These are phyloP conservation scores for Grigorovia jiainica DNA, from an alignment of 805 yeast genomes.

Conservation along the genomic window DNA sequence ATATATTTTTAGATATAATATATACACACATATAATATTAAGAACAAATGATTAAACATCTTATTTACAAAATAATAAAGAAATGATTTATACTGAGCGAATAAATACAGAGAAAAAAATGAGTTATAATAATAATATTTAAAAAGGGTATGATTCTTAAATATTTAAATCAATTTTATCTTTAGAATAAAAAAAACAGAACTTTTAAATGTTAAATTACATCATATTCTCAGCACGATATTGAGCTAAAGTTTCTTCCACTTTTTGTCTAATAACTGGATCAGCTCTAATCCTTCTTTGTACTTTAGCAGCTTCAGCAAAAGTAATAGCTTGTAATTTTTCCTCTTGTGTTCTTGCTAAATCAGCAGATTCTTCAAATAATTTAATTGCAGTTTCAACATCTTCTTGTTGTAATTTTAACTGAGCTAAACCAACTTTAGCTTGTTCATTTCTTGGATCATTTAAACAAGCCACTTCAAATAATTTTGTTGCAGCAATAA, in stretches of 20 bases:
- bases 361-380: slow-evolving; percentile 75
- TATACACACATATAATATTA: background rate
- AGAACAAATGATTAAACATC: background rate
- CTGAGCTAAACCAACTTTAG: slow-evolving; percentile 87
- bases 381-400: slow-evolving; percentile 67
- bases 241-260: slow-evolving; percentile 47
- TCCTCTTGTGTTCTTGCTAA: slow-evolving; percentile 80
- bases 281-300: slow-evolving; percentile 72
- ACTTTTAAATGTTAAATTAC: slow-evolving; percentile 4
- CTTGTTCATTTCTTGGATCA: slow-evolving; percentile 86
- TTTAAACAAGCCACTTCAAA: slow-evolving; percentile 67
- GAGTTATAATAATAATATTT: background rate
- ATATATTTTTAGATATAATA: too few relatives aligned
- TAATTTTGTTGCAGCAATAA: slow-evolving; percentile 51
- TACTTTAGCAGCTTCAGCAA: slow-evolving; percentile 86
- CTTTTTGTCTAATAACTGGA: slow-evolving; percentile 52
- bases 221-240: slow-evolving; percentile 27
- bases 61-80: background rate
- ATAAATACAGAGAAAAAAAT: background rate
- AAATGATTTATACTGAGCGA: background rate
- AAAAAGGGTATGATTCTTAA: background rate
- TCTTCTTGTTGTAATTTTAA: slow-evolving; percentile 74
- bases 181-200: background rate
- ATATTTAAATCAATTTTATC: background rate
- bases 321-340: slow-evolving; percentile 80